Evolutionary conservation across 495 filamentous ascomycete species (phyloP), one percentile per base, ranked within the genome.

Genomic region (Tuber magnatum): DNA sequence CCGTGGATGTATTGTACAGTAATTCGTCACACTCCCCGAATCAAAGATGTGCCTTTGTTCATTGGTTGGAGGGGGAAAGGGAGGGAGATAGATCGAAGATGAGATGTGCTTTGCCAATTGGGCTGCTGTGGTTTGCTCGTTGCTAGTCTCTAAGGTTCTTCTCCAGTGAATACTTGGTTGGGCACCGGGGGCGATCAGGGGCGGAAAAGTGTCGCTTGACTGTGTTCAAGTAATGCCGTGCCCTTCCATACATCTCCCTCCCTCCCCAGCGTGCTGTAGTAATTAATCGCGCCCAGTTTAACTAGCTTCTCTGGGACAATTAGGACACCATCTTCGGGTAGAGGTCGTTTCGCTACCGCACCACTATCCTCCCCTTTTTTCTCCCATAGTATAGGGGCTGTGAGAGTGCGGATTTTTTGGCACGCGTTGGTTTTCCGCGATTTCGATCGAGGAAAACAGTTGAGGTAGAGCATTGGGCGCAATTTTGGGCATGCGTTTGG

Each of bases 71-170:
- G 28, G 28, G 10, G 16, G 51, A n/a, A 24, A n/a, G 48, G 24
- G 4, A 61, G 51, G 12, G 5, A 35, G 28, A 65, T 65, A 65
- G 56, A 65, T 65, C 56, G 56, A 28, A 35, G 56, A 65, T 65
- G 56, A 35, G 56, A 35, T 65, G 35, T 65, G 56, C 56, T 28
- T 65, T 65, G 56, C 56, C 28, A 65, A 65, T 65, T 65, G 56
- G 56, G 6, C 28, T 20, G 16, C 16, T 65, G 56, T 65, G 28
- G 56, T 65, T 65, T 65, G 12, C 56, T 35, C 28, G 56, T 65
- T 65, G 0, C 28, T 35, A 28, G 16, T 14, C 14, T 65, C 18
- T 65, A 14, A 28, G 56, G 28, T 7, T 20, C 32, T 7, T 20
- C 32, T 65, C 32, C 2, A 18, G 28, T 65, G 28, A 65, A 65